These are phyloP conservation scores for Wallemia ichthyophaga DNA, from an alignment of 1,284 basidiomycete species.

Conservation along the genomic window DNA sequence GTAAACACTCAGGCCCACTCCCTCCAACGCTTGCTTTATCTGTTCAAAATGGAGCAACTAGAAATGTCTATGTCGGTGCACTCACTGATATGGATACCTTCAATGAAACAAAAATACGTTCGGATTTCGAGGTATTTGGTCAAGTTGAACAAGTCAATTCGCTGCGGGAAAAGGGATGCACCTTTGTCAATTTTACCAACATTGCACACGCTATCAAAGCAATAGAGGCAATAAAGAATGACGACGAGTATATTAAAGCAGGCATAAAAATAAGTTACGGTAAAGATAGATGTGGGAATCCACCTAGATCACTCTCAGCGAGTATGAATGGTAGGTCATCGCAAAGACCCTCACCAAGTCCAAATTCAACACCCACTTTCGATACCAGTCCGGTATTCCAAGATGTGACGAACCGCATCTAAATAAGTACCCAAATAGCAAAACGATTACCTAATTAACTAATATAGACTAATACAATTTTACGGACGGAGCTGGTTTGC, in stretches of 20 bases:
- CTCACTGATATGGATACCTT: constrained; percentile 72
- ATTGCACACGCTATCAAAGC: constrained; percentile 83
- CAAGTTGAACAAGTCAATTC: constrained; percentile 88
- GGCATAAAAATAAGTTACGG: constrained; percentile 63
- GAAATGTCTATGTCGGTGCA: constrained; percentile 80
- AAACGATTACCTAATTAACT: too few relatives aligned
- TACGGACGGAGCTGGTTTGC: too few relatives aligned
- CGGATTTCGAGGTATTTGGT: constrained; percentile 70
- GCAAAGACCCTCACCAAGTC: constrained; percentile 5
- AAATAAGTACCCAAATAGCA: background rate
- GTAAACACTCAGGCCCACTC: constrained; percentile 60
- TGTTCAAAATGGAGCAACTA: constrained; percentile 62
- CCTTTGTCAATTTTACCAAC: constrained; percentile 79
- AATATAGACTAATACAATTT: too few relatives aligned
- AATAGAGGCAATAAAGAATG: constrained; percentile 64
- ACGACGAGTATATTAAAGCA: constrained; percentile 33
- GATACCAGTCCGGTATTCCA: background rate
- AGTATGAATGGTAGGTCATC: background rate
- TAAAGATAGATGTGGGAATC: constrained; percentile 71
- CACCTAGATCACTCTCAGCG: background rate
- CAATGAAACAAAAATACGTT: constrained; percentile 50
- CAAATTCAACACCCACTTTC: background rate
- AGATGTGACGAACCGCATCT: background rate
- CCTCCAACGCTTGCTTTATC: constrained; percentile 50
- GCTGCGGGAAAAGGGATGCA: constrained; percentile 81